These are phyloP conservation scores for Triglochin maritima DNA, from an alignment of 106 monocot species.

Conservation along the genomic window DNA sequence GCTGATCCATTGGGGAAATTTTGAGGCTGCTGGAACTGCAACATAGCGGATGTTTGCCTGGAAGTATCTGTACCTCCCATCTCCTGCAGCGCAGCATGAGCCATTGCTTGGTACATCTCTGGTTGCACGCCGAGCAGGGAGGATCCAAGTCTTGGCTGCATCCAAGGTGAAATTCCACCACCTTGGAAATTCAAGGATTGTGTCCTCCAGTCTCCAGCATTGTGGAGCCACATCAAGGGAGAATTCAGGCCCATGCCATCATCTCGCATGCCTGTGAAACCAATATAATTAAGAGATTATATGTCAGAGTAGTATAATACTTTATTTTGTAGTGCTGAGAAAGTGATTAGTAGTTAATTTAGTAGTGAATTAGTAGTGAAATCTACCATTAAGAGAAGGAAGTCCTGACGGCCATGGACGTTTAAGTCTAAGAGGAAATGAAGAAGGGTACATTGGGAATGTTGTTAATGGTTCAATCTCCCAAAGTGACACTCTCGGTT, in stretches of 20 bases:
- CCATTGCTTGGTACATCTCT: slow-evolving; percentile 33
- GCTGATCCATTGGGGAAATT: not conserved
- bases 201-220: slow-evolving; percentile 43
- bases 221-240: slow-evolving; percentile 60
- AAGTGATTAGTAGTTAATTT: not conserved
- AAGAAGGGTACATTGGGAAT: slow-evolving; percentile 92
- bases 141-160: slow-evolving; percentile 55
- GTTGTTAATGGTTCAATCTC: slow-evolving; percentile 95
- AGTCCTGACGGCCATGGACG: slow-evolving; percentile 87
- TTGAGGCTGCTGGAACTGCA: slow-evolving; percentile 35
- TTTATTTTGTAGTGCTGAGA: not conserved
- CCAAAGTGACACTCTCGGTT: slow-evolving; percentile 93
- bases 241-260: slow-evolving; percentile 52
- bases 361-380: too few species aligned
- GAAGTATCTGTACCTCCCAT: slow-evolving; percentile 17
- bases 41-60: slow-evolving; percentile 15
- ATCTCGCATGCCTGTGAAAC: slow-evolving; percentile 36
- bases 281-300: not conserved
- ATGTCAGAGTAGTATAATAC: not conserved
- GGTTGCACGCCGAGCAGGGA: slow-evolving; percentile 50
- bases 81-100: slow-evolving; percentile 26
- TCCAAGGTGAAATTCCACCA: slow-evolving; percentile 53
- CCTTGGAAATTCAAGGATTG: slow-evolving; percentile 74
- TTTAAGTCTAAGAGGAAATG: slow-evolving; percentile 82
- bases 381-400: slow-evolving; percentile 43